phyloP scores from a whole-genome alignment of 2,329 filamentous ascomycete genomes.

The Apiospora sp. region DNA sequence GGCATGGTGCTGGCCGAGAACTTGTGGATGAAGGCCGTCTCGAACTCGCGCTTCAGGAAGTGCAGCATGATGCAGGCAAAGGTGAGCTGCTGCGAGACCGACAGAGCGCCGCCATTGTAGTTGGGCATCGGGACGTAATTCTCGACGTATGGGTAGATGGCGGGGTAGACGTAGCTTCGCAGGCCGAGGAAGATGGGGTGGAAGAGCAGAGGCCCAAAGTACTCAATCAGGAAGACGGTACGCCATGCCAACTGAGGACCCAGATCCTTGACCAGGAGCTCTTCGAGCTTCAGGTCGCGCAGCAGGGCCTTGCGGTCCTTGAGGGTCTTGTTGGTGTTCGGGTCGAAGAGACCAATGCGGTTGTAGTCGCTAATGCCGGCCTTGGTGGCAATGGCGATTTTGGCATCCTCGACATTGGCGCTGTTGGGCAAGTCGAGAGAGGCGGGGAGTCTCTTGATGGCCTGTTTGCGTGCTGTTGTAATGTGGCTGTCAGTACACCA shows the following conservation, averaged over 20 bases:
- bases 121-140: constrained; percentile 51
- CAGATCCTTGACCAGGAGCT: constrained; percentile 90
- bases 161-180: constrained; percentile 75
- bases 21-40: constrained; percentile 93
- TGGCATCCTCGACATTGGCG: constrained; percentile 68
- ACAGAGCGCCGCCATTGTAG: constrained; percentile 56
- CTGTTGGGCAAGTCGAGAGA: constrained; percentile 57
- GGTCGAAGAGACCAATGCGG: constrained; percentile 69
- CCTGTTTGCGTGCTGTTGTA: constrained; percentile 53
- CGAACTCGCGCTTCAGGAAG: constrained; percentile 93
- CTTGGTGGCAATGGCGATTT: constrained; percentile 61
- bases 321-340: constrained; percentile 66
- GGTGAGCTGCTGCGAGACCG: constrained; percentile 74
- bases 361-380: constrained; percentile 63
- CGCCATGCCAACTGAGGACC: constrained; percentile 91
- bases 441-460: constrained; percentile 62
- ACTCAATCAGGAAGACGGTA: constrained; percentile 95
- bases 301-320: constrained; percentile 67
- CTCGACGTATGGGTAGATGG: constrained; percentile 52
- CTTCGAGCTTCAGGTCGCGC: constrained; percentile 54
- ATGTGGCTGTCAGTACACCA: background rate
- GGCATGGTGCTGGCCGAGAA: constrained; percentile 98
- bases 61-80: constrained; percentile 80
- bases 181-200: constrained; percentile 77
- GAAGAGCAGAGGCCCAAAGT: constrained; percentile 89